Percentiles rank a stretch among this genome's conserved stretches.
These are phyloP conservation scores for Cutaneotrichosporon cavernicola DNA, from an alignment of 1,284 basidiomycete genomes.

Conservation along the genomic window DNA sequence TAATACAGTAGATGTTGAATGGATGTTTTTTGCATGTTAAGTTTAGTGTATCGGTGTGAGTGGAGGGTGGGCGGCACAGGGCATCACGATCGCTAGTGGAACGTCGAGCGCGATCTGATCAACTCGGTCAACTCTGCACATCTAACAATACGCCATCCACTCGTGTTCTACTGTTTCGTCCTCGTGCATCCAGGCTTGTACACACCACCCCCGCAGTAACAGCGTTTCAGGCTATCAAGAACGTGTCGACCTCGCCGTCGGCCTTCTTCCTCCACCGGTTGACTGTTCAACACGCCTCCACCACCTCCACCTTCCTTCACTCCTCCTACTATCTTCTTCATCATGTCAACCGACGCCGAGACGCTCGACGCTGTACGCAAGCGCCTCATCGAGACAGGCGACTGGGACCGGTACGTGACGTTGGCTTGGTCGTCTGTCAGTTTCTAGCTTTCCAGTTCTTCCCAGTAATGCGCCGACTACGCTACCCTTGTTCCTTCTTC, in stretches of 20 bases:
- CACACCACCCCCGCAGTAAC: too few relatives aligned
- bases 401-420: constrained; percentile 47
- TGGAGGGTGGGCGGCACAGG: background rate
- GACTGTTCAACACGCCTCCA: background rate
- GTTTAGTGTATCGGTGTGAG: too few relatives aligned
- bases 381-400: constrained; percentile 46
- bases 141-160: background rate
- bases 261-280: background rate
- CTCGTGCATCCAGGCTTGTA: background rate
- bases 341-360: constrained; percentile 30
- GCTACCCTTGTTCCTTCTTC: background rate
- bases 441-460: background rate
- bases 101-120: background rate
- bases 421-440: background rate
- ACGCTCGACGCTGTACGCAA: constrained; percentile 41
- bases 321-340: background rate
- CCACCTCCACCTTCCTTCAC: background rate
- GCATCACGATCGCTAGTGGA: too few relatives aligned
- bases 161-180: background rate
- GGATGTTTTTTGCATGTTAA: too few relatives aligned
- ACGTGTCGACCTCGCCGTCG: background rate
- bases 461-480: too few relatives aligned
- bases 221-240: background rate
- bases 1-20: background rate
- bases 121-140: background rate